Percentiles rank a stretch among this genome's conserved stretches.
These are phyloP conservation scores for Ganoderma multipileum DNA, from an alignment of 1,284 basidiomycete species.

Conservation along the genomic window DNA sequence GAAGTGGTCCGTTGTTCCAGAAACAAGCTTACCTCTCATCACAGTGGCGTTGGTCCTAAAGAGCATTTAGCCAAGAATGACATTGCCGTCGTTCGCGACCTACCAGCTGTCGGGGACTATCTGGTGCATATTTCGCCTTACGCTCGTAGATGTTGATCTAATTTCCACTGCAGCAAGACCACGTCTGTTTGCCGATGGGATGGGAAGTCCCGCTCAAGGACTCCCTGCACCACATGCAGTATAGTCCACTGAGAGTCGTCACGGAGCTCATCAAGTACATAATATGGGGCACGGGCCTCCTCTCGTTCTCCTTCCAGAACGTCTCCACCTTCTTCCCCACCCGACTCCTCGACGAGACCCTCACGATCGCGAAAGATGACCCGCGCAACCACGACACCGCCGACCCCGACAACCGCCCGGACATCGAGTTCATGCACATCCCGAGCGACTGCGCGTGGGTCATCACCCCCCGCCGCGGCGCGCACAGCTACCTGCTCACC, in stretches of 20 bases:
- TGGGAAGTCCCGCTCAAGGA: slow-evolving; percentile 36
- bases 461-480: slow-evolving; percentile 30
- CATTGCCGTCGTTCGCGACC: slow-evolving; percentile 37
- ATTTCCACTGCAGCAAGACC: slow-evolving; percentile 37
- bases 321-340: slow-evolving; percentile 37
- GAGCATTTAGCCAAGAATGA: slow-evolving; percentile 37
- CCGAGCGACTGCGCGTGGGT: slow-evolving; percentile 23
- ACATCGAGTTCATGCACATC: slow-evolving; percentile 46
- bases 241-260: slow-evolving; percentile 31
- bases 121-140: slow-evolving; percentile 26
- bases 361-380: slow-evolving; percentile 11
- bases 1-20: not conserved
- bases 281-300: slow-evolving; percentile 38
- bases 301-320: slow-evolving; percentile 40
- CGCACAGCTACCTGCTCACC: slow-evolving; percentile 39
- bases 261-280: slow-evolving; percentile 40
- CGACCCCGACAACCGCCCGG: slow-evolving; percentile 38
- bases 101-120: slow-evolving; percentile 42
- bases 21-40: not conserved
- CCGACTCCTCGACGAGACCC: slow-evolving; percentile 33
- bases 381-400: slow-evolving; percentile 28
- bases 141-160: not conserved
- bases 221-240: slow-evolving; percentile 33
- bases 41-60: slow-evolving; percentile 38
- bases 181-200: not conserved